Base-by-base conservation (phyloP, 768 basidiomycete genomes). In the Dentipellis sp. region DNA sequence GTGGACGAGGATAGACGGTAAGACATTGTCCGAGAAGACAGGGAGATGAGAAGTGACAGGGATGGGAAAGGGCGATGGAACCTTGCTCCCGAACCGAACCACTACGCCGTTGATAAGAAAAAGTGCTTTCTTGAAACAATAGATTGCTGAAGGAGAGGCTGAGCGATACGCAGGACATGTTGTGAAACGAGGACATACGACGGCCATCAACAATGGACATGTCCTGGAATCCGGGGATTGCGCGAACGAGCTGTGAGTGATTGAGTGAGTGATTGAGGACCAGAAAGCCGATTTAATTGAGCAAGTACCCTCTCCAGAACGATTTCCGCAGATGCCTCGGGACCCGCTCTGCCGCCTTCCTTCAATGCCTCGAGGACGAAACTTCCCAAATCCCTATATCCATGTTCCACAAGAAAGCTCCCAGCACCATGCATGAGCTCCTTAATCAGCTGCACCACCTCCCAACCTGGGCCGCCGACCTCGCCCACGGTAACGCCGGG, bases 71-170 rank as follows among this genome's bases (percentile, higher is more conserved):
- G 81, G 75, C 17, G 77, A 67, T 3, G 78, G 73, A 10, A 76
- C 69, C 46, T 72, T 65, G 7, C 78, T 69, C 50, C 79, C 78
- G 71, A 93, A 93, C 47, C 88, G 83, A 46, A 84, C 67, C 22
- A 68, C 71, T 52, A 94, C 70, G 22, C 82, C 83, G 59, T 89
- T 81, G 52, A 92, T 73, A 52, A 94, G 78, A 69, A 91, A 91
- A 35, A 95, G 73, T 2, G 88, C 91, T 65, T 94, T 95, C 70
- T 92, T 93, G 78, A 92, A 91, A 65, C 89, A 82, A 70, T 91
- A 94, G 21, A 92, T 75, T n/a, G 81, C 89, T 91, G 50, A 57
- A 50, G 22, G 56, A 53, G 52, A 49, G 52, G 53, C 46, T 54
- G 40, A 16, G 14, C n/a, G 1, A 9, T 34, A 50, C 37, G 34